A percentile compares a stretch with the other conserved stretches of the same genome.
Conservation (phyloP, 768 basidiomycete genomes). For the Russula foetens region DNA sequence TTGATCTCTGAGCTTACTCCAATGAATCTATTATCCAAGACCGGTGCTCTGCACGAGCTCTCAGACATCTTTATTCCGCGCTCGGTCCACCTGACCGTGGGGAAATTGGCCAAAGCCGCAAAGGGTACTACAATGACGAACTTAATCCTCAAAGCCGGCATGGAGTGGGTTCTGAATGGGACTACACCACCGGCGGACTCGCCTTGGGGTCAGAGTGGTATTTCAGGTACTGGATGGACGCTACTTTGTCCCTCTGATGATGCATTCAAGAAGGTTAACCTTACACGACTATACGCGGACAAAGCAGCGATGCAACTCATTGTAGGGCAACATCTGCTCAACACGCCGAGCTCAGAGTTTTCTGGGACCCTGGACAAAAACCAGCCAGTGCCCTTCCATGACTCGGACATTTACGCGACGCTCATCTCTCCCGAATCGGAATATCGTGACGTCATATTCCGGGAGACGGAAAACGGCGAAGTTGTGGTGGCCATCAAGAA, state of each 20-base stretch:
- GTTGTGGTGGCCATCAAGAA: slow-evolving; percentile 66
- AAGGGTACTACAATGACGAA: slow-evolving; percentile 85
- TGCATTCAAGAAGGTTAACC: slow-evolving; percentile 81
- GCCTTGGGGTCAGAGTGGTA: slow-evolving; percentile 46
- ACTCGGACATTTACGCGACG: slow-evolving; percentile 68
- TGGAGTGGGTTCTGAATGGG: slow-evolving; percentile 89
- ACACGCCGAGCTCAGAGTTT: slow-evolving; percentile 22
- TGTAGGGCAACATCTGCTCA: slow-evolving; percentile 69
- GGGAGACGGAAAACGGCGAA: slow-evolving; percentile 39
- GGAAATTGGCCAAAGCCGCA: slow-evolving; percentile 86
- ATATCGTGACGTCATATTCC: slow-evolving; percentile 83
- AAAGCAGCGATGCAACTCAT: slow-evolving; percentile 44
- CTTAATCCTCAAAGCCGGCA: slow-evolving; percentile 73
- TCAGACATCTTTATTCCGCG: slow-evolving; percentile 82
- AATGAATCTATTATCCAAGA: slow-evolving; percentile 70
- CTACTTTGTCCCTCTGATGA: slow-evolving; percentile 87
- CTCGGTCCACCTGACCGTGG: slow-evolving; percentile 75
- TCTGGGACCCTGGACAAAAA: slow-evolving; percentile 48
- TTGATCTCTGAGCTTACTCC: slow-evolving; percentile 53
- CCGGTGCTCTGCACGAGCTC: slow-evolving; percentile 87
- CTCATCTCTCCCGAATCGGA: slow-evolving; percentile 55
- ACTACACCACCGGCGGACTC: slow-evolving; percentile 67
- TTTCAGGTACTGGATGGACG: slow-evolving; percentile 65
- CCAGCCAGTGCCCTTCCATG: slow-evolving; percentile 61
- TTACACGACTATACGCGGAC: slow-evolving; percentile 64